phyloP scores from a whole-genome alignment of 352 stramenopile genomes.

The Phytopythium vexans region DNA sequence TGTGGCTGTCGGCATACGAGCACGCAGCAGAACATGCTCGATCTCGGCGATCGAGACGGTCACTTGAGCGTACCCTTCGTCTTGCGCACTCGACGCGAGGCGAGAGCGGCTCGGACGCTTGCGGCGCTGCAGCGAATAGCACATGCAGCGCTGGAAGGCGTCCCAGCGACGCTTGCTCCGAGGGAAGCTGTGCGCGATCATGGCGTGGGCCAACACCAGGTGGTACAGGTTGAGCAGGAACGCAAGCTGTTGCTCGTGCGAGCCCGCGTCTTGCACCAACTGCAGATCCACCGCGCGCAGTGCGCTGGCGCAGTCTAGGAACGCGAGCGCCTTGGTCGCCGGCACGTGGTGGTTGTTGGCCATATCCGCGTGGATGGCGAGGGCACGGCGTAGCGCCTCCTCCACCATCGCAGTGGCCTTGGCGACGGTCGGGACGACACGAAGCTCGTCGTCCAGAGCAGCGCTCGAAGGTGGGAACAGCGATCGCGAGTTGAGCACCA shows the following conservation, averaged over 20 bases:
- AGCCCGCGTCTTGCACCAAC: slow-evolving; percentile 26
- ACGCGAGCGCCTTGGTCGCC: slow-evolving; percentile 51
- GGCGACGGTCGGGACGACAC: slow-evolving; percentile 3
- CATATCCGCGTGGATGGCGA: slow-evolving; percentile 33
- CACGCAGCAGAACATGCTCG: slow-evolving; percentile 67
- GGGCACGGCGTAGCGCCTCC: slow-evolving; percentile 23
- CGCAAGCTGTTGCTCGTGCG: slow-evolving; percentile 61
- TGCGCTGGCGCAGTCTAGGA: slow-evolving; percentile 63
- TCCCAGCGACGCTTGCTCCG: slow-evolving; percentile 55
- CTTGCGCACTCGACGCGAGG: background rate
- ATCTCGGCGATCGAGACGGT: slow-evolving; percentile 75
- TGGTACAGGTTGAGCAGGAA: slow-evolving; percentile 86
- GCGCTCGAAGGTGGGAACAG: slow-evolving; percentile 38
- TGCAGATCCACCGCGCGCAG: slow-evolving; percentile 57
- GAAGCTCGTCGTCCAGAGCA: background rate
- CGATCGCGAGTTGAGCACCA: slow-evolving; percentile 59
- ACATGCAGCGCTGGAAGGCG: slow-evolving; percentile 53
- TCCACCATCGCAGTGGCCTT: slow-evolving; percentile 21
- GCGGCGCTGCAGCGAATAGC: slow-evolving; percentile 50
- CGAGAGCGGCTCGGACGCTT: background rate
- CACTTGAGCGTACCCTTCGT: slow-evolving; percentile 20
- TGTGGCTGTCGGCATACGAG: slow-evolving; percentile 40
- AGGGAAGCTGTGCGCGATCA: slow-evolving; percentile 65
- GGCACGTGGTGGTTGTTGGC: slow-evolving; percentile 32
- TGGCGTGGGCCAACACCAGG: slow-evolving; percentile 66